Evolutionary conservation across 768 basidiomycete genomes (phyloP), one percentile per base, ranked within the genome.

Genomic region (Porphyrellus cyaneotinctus): DNA sequence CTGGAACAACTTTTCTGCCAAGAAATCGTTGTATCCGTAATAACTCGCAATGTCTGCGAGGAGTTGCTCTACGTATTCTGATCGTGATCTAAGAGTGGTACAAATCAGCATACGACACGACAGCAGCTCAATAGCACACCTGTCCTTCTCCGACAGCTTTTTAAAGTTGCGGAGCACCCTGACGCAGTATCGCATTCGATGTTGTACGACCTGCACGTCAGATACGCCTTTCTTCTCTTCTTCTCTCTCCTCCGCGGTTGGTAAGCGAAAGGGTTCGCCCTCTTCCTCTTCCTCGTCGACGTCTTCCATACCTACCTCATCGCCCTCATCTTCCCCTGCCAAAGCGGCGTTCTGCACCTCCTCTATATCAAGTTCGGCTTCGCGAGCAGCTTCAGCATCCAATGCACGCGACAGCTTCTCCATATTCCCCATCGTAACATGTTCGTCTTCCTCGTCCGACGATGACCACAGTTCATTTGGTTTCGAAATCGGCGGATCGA

Each of bases 21-120:
- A 79, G 74, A 94, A 98, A 7, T 88, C 86, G 62, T 97, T 98
- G 74, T 99, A 99, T 26, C 97, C 97, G 65, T 97, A 98, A 74
- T 99, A 98, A 64, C 82, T 93, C 23, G 85, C 85, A 59, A 98
- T 93, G 61, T 99, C 97, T 24, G 84, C 75, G 12, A 94, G 73
- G 43, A 99, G 74, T 67, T 97, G 95, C 37, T 87, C 84, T 28
- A 88, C 79, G 58, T 97, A 95, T 64, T 99, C 95, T 31, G 91
- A 82, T 30, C 97, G 80, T 54, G 91, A 81, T 58, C 95, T 97
- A 64, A 17, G 20, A 28, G 46, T n/a, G n/a, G n/a, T 38, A 47
- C 20, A 13, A 38, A 32, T 56, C 32, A 58, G 50, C n/a, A 46
- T n/a, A 18, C n/a, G 8, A 53, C 53, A 28, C 20, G 8, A 58